Evolutionary conservation across 2,329 filamentous ascomycete species (phyloP), one percentile per base, ranked within the genome.

Genomic region (Ilyonectria sp.): DNA sequence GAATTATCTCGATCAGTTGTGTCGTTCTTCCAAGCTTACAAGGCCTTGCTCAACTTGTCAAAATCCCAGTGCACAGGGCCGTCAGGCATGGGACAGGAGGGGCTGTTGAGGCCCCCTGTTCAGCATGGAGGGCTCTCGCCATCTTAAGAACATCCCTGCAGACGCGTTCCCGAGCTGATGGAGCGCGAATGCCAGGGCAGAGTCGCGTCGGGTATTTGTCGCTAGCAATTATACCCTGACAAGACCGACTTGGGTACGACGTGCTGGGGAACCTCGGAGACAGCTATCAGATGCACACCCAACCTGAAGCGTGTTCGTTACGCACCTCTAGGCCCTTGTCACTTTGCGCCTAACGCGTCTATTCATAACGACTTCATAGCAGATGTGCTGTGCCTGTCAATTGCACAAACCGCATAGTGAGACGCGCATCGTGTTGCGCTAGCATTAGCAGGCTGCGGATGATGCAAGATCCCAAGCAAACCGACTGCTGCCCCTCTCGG

Each of bases 341-440:
- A 50, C 37, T 43, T 54, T 65, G 63, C 63, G 63, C 58, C 63
- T 65, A 65, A 60, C 63, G 63, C 63, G 63, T 65, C 63, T 65
- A 65, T 65, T 50, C 44, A 60, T 40, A 56, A 35, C 40, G 56
- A 60, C 54, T 65, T 60, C 57, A 60, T 50, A 56, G 31, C 43
- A 56, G 44, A 21, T 17, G 33, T n/a, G 31, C n/a, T 23, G 44
- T 33, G 46, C 26, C 23, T 40, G 26, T 54, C 37, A 33, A 64
- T 59, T 64, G 54, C 47, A 58, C 61, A 64, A 54, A 21, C 40
- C 31, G n/a, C 35, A 15, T 4, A 43, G 43, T 49, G 35, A 46
- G 54, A 57, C 47, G 29, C 37, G 15, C 49, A 33, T 31, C 17
- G 8, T 8, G 17, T 31, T 31, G 26, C 49, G 26, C 49, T 52